phyloP scores from a whole-genome alignment of 345 rosid species.

The Eucalyptus dawsonii region DNA sequence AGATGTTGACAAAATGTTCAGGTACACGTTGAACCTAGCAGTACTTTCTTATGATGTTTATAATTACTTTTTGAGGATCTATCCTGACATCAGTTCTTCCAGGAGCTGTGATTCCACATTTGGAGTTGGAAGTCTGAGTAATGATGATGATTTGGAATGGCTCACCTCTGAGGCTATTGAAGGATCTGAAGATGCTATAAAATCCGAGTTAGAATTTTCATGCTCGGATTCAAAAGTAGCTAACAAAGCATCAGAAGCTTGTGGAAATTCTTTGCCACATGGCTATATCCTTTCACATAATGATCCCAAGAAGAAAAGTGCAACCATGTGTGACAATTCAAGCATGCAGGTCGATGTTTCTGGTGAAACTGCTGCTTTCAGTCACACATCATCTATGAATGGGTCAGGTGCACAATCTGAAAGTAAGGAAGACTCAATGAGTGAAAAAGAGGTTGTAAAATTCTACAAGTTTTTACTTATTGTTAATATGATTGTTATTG shows the following conservation, averaged over 20 bases:
- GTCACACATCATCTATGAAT: conserved; percentile 6
- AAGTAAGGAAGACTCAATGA: conserved; percentile 21
- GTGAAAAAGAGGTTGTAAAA: conserved; percentile 37
- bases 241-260: conserved; percentile 17
- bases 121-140: conserved; percentile 51
- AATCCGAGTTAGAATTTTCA: conserved; percentile 26
- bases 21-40: conserved; percentile 18
- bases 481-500: not conserved
- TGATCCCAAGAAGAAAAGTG: conserved; percentile 17
- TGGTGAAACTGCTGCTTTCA: conserved; percentile 10
- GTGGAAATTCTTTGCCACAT: conserved; percentile 19
- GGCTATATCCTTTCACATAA: conserved; percentile 15
- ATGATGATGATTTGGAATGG: conserved; percentile 66
- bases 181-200: conserved; percentile 30
- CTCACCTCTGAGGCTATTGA: conserved; percentile 45
- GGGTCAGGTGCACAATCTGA: conserved; percentile 18
- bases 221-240: conserved; percentile 11
- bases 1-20: conserved; percentile 86
- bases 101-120: conserved; percentile 81
- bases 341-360: conserved; percentile 6
- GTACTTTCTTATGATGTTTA: not conserved
- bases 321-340: conserved; percentile 9
- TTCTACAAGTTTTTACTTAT: not conserved
- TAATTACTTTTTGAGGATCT: not conserved
- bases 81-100: conserved; percentile 1